Conservation (phyloP, 2,329 filamentous ascomycete species). For the Didymella arachidicola region DNA sequence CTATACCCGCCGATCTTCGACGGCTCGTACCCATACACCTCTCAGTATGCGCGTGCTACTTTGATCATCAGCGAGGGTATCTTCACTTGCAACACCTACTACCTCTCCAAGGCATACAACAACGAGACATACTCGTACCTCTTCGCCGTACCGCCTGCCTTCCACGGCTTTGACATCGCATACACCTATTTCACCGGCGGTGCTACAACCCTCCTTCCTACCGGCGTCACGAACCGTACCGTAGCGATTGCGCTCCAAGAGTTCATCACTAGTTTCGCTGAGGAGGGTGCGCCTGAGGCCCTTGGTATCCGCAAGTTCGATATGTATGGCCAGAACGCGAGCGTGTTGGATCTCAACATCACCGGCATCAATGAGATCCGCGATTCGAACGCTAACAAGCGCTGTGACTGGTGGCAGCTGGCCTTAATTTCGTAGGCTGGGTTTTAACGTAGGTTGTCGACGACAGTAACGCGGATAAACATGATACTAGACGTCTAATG, state of each 20-base stretch:
- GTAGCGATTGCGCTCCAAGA: constrained; percentile 56
- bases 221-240: constrained; percentile 40
- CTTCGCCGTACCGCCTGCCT: constrained; percentile 61
- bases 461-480: neutral
- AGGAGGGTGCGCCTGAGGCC: constrained; percentile 50
- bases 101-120: constrained; percentile 56
- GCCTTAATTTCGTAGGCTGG: constrained; percentile 40
- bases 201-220: constrained; percentile 18
- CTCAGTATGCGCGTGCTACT: constrained; percentile 53
- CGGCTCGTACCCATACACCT: constrained; percentile 57
- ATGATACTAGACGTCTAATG: neutral
- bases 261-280: constrained; percentile 56
- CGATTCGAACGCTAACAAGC: constrained; percentile 57
- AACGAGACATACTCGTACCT: constrained; percentile 61
- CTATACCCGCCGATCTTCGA: constrained; percentile 62
- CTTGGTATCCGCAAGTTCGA: constrained; percentile 55
- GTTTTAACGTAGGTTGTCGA: neutral
- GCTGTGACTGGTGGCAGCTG: constrained; percentile 65
- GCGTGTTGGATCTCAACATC: constrained; percentile 55
- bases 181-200: constrained; percentile 62
- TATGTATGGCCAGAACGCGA: constrained; percentile 56
- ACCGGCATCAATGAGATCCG: constrained; percentile 51
- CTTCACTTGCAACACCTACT: constrained; percentile 63
- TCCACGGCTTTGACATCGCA: constrained; percentile 61
- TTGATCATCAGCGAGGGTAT: constrained; percentile 54